Base-by-base conservation (phyloP, 129 eudicot genomes). In the Lactuca sativa region DNA sequence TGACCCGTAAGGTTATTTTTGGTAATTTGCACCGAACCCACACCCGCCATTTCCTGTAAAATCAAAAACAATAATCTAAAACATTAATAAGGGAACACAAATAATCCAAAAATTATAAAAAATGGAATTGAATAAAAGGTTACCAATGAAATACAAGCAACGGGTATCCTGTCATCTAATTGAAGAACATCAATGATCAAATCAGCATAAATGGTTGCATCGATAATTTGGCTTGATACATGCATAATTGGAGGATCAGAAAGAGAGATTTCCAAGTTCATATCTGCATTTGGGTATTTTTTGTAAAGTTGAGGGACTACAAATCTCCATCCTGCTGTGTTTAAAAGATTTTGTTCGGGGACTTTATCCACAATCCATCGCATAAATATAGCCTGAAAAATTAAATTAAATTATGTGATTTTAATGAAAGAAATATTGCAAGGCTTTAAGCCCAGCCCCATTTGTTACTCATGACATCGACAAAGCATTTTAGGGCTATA, bases 291-390 rank as follows among this genome's bases (percentile, higher is more conserved):
- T 41, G 89, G 95, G 80, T 79, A 87, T 38, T 76, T 84, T 65
- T 41, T 84, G 78, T 84, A 87, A 25, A 87, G 83, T 63, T 84
- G 86, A 21, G 93, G 93, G 65, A 87, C 60, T 13, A 87, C 82
- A 73, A 78, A 87, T 77, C 87, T 79, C 93, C 93, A 87, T 64
- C 93, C 89, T 17, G 82, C 82, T 3, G 93, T 87, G 79, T 87
- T 87, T 64, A 87, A 41, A 59, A 87, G 75, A 18, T 82, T 68
- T 77, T 79, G 93, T 34, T 87, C 83, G 8, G 93, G 93, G 15
- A 79, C 37, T 65, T 82, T 76, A 78, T 87, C 87, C 69, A 87
- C 93, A 49, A 77, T 63, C 93, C 93, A 87, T 2, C 74, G 85
- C 89, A 81, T 81, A 78, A 83, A 83, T 38, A 68, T 72, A 18